phyloP scores from a whole-genome alignment of 1,284 basidiomycete genomes.

The Crucibulum cyathiforme region DNA sequence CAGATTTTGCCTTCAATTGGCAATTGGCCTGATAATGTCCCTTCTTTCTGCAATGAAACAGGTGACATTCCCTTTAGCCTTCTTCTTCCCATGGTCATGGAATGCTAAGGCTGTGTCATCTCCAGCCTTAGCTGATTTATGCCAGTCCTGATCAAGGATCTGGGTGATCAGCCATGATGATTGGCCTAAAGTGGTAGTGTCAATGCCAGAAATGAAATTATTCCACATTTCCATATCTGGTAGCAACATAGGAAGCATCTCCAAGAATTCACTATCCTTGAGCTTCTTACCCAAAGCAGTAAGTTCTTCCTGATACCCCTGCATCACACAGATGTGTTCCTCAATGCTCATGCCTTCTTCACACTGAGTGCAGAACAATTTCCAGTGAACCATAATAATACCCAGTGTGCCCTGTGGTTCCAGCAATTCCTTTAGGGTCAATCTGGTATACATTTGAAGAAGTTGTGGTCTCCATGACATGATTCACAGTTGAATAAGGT shows the following conservation, averaged over 20 bases:
- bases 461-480: too few relatives aligned
- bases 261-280: not conserved
- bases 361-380: not conserved
- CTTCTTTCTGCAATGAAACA: not conserved
- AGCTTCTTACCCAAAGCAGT: not conserved
- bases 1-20: constrained; percentile 13
- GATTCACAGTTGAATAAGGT: not conserved
- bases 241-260: not conserved
- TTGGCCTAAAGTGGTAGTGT: not conserved
- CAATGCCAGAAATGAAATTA: not conserved
- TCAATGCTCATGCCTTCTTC: not conserved
- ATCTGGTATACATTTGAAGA: not conserved
- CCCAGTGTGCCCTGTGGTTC: not conserved
- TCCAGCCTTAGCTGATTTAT: not conserved
- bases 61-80: not conserved
- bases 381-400: not conserved
- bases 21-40: not conserved
- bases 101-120: not conserved
- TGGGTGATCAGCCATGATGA: not conserved
- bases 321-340: not conserved
- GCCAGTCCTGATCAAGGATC: not conserved
- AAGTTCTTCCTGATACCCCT: not conserved
- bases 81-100: not conserved
- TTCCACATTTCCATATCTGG: not conserved
- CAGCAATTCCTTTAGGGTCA: not conserved